Percentiles rank a stretch among this genome's conserved stretches.
Evolutionary conservation across 768 basidiomycete species (phyloP).

Genomic region (Mycena amicta): DNA sequence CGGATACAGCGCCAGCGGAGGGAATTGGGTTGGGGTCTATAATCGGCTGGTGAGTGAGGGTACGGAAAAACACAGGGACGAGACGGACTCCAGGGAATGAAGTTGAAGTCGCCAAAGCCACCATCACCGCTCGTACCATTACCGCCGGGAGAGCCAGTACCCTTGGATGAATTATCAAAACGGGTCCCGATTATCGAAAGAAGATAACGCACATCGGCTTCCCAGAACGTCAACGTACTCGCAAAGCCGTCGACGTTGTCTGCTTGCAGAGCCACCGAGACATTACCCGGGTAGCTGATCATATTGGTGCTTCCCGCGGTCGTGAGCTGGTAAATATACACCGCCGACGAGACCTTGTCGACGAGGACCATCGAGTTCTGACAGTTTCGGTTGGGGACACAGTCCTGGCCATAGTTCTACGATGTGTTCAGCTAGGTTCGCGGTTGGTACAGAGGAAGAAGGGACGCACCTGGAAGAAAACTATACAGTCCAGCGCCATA

Average conservation of each 20-base stretch:
- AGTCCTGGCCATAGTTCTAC: neutral
- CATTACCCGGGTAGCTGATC: conserved; percentile 37
- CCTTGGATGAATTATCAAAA: neutral
- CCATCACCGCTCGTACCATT: neutral
- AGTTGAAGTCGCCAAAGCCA: neutral
- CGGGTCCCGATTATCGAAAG: neutral
- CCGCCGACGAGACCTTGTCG: conserved; percentile 36
- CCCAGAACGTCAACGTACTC: conserved; percentile 41
- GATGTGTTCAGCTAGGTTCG: neutral
- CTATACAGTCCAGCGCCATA: conserved; percentile 57
- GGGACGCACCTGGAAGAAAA: conserved; percentile 49
- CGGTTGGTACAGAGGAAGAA: neutral
- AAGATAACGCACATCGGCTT: neutral
- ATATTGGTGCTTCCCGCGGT: conserved; percentile 48
- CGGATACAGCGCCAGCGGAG: neutral
- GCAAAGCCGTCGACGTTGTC: conserved; percentile 48
- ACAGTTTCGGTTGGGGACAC: neutral
- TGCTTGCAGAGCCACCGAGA: conserved; percentile 37
- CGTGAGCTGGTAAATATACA: conserved; percentile 49
- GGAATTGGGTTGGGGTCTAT: conserved; percentile 3
- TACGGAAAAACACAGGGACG: neutral
- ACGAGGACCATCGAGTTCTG: conserved; percentile 27
- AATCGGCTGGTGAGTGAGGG: neutral
- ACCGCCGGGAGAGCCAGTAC: neutral
- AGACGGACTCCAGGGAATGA: neutral